A percentile compares a stretch with the other conserved stretches of the same genome.
These are phyloP conservation scores for Ophiostoma ulmi DNA, from an alignment of 2,329 filamentous ascomycete species.

Conservation along the genomic window DNA sequence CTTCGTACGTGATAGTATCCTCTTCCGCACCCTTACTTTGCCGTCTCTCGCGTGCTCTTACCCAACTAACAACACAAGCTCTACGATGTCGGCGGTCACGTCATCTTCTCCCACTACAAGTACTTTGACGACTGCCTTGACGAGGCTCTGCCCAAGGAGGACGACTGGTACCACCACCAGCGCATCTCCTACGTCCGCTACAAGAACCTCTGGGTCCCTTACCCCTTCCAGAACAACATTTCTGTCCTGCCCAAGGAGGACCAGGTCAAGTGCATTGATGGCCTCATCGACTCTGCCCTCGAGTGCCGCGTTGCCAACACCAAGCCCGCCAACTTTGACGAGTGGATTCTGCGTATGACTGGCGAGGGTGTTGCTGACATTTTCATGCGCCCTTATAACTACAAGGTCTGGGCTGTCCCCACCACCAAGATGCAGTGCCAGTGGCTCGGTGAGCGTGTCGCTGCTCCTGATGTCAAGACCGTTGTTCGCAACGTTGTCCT, in stretches of 20 bases:
- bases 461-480: slow-evolving; percentile 89
- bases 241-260: slow-evolving; percentile 97
- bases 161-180: slow-evolving; percentile 97
- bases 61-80: slow-evolving; percentile 56
- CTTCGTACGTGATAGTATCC: slow-evolving; percentile 65
- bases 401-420: slow-evolving; percentile 98
- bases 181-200: slow-evolving; percentile 98
- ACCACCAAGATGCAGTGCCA: slow-evolving; percentile 99
- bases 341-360: slow-evolving; percentile 94
- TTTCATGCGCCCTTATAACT: slow-evolving; percentile 99
- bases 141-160: slow-evolving; percentile 87
- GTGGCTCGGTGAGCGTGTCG: slow-evolving; percentile 98
- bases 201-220: slow-evolving; percentile 94
- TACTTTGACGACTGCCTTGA: slow-evolving; percentile 99
- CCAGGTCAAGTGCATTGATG: slow-evolving; percentile 89
- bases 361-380: slow-evolving; percentile 84
- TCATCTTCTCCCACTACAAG: slow-evolving; percentile 99
- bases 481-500: slow-evolving; percentile 93
- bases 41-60: background rate
- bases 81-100: slow-evolving; percentile 96
- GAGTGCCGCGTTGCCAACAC: slow-evolving; percentile 79
- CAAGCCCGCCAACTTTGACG: slow-evolving; percentile 95
- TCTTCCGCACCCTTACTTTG: background rate
- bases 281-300: slow-evolving; percentile 89
- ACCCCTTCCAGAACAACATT: slow-evolving; percentile 99